Base-by-base conservation (phyloP, 2,329 filamentous ascomycete genomes). In the Achaetomium macrosporum region DNA sequence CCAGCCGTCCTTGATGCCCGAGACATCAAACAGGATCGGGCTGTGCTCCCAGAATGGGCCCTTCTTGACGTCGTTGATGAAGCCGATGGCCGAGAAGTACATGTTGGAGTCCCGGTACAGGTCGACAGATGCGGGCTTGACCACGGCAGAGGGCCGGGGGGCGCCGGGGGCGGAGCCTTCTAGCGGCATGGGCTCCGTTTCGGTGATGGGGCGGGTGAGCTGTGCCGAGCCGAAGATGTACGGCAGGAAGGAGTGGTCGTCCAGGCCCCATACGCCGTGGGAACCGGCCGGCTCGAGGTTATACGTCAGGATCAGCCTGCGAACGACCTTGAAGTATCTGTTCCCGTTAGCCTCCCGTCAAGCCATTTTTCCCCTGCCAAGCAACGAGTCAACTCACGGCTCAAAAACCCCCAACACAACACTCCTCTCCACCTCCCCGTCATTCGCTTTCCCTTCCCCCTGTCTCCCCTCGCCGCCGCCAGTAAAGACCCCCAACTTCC, bases 41-140 rank as follows among this genome's bases (percentile, higher is more conserved):
- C 90, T 96, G 67, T 99, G 92, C 63, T 92, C 88, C 91, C 93
- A 97, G 66, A 99, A 99, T 0, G 93, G 92, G 0, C 93, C 93
- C 57, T 79, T 91, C 67, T 99, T 99, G 45, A 99, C 93, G 65
- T 96, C 91, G 69, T 96, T 88, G 67, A 99, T 97, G 75, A 99
- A 99, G 10, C 90, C 90, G 53, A 99, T 83, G 31, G 93, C 93
- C 5, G 89, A 87, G 68, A 97, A 99, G 70, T 99, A 99, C 81
- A 99, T 81, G 65, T 92, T 91, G 29, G 70, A 72, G 50, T 76
- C 74, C 44, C 87, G 78, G 65, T 89, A 80, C 49, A 77, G 73
- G 37, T 85, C 78, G 20, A 91, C 86, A 9, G 81, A 69, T n/a
- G 74, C 73, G 2, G 75, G 65, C 60, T 87, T 87, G 29, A 79